phyloP scores from a whole-genome alignment of 768 basidiomycete genomes.

The Lentinus brumalis region DNA sequence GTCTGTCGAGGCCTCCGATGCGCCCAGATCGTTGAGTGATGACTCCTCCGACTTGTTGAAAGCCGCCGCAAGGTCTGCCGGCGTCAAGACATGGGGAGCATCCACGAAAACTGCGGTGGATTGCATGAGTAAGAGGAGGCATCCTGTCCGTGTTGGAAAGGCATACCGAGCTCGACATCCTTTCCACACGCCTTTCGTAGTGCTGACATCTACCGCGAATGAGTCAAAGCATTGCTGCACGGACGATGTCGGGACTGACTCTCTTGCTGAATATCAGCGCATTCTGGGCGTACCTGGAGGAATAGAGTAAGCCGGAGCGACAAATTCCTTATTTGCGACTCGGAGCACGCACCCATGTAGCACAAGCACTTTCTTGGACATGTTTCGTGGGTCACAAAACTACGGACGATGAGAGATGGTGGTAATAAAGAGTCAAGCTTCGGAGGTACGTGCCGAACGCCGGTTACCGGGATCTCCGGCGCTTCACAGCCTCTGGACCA shows the following conservation, averaged over 20 bases:
- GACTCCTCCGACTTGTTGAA: constrained; percentile 28
- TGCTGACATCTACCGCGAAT: constrained; percentile 58
- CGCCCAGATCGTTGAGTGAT: constrained; percentile 40
- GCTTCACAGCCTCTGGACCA: no score
- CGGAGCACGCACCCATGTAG: constrained; percentile 41
- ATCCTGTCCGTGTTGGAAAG: neutral
- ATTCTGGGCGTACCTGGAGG: constrained; percentile 52
- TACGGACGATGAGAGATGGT: no score
- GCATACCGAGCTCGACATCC: constrained; percentile 62
- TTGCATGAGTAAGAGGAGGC: neutral
- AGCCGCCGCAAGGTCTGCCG: constrained; percentile 54
- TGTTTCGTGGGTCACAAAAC: no score
- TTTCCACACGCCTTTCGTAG: constrained; percentile 70
- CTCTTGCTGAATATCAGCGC: constrained; percentile 70
- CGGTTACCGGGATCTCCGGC: no score
- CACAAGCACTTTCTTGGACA: constrained; percentile 39
- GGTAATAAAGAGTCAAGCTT: no score
- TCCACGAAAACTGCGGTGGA: constrained; percentile 67
- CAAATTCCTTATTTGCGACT: neutral
- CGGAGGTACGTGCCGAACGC: no score
- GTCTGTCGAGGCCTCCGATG: constrained; percentile 35
- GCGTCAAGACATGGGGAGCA: constrained; percentile 66
- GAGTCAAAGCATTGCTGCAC: neutral
- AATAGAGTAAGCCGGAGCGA: no score
- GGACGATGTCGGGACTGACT: constrained; percentile 39